Conservation (phyloP, 495 filamentous ascomycete genomes). For the Podospora fimiseda region DNA sequence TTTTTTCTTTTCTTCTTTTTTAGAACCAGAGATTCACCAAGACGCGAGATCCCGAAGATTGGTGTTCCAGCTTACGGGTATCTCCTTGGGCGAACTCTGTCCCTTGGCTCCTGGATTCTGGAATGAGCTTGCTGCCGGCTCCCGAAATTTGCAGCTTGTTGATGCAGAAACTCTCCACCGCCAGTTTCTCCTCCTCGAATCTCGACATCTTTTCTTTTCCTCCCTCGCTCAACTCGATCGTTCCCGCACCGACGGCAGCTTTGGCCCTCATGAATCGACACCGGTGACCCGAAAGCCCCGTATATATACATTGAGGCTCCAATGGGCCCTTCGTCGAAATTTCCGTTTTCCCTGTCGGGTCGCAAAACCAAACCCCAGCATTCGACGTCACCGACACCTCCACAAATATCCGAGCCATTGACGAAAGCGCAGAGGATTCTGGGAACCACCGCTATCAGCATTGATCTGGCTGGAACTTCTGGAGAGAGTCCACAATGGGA, state of each 20-base stretch:
- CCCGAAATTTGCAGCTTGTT: slow-evolving; percentile 19
- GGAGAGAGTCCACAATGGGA: slow-evolving; percentile 36
- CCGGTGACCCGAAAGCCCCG: background rate
- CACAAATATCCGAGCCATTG: slow-evolving; percentile 18
- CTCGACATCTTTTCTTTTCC: background rate
- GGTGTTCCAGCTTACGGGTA: too few species aligned
- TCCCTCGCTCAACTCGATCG: background rate
- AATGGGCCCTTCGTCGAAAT: slow-evolving; percentile 48
- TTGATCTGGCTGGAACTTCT: slow-evolving; percentile 20
- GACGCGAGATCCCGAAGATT: slow-evolving; percentile 11
- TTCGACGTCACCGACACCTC: background rate
- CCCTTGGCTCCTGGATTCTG: background rate
- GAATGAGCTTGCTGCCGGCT: slow-evolving; percentile 14
- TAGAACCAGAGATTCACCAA: slow-evolving; percentile 16
- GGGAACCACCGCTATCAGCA: slow-evolving; percentile 30
- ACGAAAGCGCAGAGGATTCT: slow-evolving; percentile 44
- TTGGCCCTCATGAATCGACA: background rate
- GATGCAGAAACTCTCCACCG: slow-evolving; percentile 13
- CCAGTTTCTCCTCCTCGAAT: slow-evolving; percentile 1
- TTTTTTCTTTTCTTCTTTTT: background rate
- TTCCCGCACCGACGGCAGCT: background rate
- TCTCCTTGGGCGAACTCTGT: too few species aligned
- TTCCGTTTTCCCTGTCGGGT: slow-evolving; percentile 47
- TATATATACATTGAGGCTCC: too few species aligned
- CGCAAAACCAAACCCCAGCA: slow-evolving; percentile 33